Evolutionary conservation across 2,329 filamentous ascomycete genomes (phyloP).

Genomic region (Dactylellina leptospora): DNA sequence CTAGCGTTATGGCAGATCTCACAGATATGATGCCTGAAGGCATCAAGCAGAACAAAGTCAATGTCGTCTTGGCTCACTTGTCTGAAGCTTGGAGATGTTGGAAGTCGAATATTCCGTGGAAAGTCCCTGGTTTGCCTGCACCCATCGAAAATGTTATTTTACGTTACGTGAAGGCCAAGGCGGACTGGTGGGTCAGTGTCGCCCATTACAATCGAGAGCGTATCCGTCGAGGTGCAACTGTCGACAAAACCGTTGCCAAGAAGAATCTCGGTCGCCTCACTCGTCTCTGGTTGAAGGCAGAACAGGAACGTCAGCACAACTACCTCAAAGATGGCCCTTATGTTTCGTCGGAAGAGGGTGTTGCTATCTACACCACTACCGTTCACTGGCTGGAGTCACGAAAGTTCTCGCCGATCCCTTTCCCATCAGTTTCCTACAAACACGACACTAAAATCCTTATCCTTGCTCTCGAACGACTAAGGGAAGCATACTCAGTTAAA

Average conservation of each 20-base stretch:
- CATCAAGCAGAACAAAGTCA: constrained; percentile 99
- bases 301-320: constrained; percentile 98
- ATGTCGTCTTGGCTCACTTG: constrained; percentile 94
- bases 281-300: constrained; percentile 94
- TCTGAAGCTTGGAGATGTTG: constrained; percentile 99
- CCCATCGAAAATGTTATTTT: constrained; percentile 99
- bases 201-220: constrained; percentile 98
- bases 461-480: constrained; percentile 86
- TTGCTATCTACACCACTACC: constrained; percentile 98
- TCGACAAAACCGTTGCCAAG: constrained; percentile 99
- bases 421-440: constrained; percentile 98
- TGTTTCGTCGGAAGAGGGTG: constrained; percentile 96
- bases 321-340: constrained; percentile 99
- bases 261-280: constrained; percentile 97
- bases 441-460: constrained; percentile 99
- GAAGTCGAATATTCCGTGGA: constrained; percentile 99
- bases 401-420: constrained; percentile 98
- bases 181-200: constrained; percentile 99
- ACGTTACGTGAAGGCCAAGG: constrained; percentile 98
- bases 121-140: constrained; percentile 93
- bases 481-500: constrained; percentile 97
- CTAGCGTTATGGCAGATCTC: constrained; percentile 97
- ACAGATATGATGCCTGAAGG: constrained; percentile 99
- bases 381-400: constrained; percentile 98
- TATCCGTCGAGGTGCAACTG: constrained; percentile 93